Evolutionary conservation across 2,329 filamentous ascomycete species (phyloP).

Genomic region (Cladophialophora carrionii): DNA sequence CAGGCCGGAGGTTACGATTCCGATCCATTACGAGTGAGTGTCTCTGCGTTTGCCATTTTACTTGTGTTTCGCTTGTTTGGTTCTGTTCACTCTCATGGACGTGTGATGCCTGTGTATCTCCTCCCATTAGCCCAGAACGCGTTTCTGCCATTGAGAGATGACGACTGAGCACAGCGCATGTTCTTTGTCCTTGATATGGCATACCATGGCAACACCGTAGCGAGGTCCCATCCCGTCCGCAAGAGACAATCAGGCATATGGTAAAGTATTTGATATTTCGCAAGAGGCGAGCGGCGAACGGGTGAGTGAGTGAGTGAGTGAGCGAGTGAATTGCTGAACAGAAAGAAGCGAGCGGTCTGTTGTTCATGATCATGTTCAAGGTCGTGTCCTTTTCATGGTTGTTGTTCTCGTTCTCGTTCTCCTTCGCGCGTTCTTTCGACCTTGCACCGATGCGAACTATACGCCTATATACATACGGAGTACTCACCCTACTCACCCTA

Average conservation of each 20-base stretch:
- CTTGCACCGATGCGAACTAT: too few species aligned
- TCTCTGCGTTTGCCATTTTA: neutral
- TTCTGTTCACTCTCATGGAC: neutral
- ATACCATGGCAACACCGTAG: neutral
- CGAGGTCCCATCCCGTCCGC: neutral
- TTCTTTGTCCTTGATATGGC: neutral
- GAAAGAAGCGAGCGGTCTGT: neutral
- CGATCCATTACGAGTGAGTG: conserved; percentile 62
- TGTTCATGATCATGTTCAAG: neutral
- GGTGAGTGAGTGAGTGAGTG: neutral
- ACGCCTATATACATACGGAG: too few species aligned
- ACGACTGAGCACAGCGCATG: neutral
- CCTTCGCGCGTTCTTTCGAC: too few species aligned
- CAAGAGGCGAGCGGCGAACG: neutral
- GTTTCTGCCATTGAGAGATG: neutral
- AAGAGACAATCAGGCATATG: neutral
- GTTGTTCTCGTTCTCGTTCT: neutral
- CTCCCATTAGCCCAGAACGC: neutral
- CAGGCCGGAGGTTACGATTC: conserved; percentile 64
- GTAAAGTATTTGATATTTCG: neutral
- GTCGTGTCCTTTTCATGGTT: too few species aligned
- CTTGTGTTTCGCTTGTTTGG: neutral
- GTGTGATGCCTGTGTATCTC: neutral
- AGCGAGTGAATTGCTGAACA: neutral
- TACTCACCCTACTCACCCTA: too few species aligned